Percentiles rank a stretch among this genome's conserved stretches.
phyloP scores from a whole-genome alignment of 2,329 filamentous ascomycete genomes.

The Monilinia fructicola region DNA sequence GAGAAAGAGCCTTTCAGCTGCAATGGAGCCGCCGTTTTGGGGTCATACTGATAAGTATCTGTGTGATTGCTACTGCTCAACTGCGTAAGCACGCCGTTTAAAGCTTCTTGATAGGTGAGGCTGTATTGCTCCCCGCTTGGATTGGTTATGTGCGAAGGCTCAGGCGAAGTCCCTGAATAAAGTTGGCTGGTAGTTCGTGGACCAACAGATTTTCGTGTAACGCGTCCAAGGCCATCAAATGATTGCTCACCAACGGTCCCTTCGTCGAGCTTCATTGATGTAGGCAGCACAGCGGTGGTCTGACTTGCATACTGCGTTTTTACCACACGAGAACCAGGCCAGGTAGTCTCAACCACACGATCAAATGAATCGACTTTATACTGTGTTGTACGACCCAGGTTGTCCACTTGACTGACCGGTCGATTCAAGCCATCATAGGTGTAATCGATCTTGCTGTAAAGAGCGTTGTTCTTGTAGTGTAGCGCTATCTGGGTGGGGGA shows the following conservation, averaged over 20 bases:
- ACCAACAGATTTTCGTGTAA: neutral
- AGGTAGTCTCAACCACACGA: slow-evolving; percentile 17
- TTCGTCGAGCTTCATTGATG: slow-evolving; percentile 5
- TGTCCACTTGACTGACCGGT: slow-evolving; percentile 5
- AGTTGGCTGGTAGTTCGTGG: slow-evolving; percentile 13
- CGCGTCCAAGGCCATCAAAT: slow-evolving; percentile 18
- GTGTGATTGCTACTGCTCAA: slow-evolving; percentile 2
- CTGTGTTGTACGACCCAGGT: slow-evolving; percentile 13
- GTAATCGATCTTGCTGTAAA: slow-evolving; percentile 22
- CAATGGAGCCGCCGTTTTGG: slow-evolving; percentile 5
- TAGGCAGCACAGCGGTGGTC: slow-evolving; percentile 15
- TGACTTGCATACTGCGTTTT: slow-evolving; percentile 19
- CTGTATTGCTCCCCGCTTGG: neutral
- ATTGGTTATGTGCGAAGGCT: slow-evolving; percentile 14
- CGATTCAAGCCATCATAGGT: slow-evolving; percentile 17
- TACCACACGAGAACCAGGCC: slow-evolving; percentile 8
- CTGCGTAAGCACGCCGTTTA: neutral
- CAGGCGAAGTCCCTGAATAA: slow-evolving; percentile 12
- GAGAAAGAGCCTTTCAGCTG: slow-evolving; percentile 4
- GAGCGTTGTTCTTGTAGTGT: neutral
- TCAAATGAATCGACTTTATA: slow-evolving; percentile 16
- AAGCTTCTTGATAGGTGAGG: neutral
- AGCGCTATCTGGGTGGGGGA: slow-evolving; percentile 13
- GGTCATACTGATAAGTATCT: slow-evolving; percentile 13
- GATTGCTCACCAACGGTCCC: neutral